Base-by-base conservation (phyloP, 2,329 filamentous ascomycete species). In the Aspergillus fructus region DNA sequence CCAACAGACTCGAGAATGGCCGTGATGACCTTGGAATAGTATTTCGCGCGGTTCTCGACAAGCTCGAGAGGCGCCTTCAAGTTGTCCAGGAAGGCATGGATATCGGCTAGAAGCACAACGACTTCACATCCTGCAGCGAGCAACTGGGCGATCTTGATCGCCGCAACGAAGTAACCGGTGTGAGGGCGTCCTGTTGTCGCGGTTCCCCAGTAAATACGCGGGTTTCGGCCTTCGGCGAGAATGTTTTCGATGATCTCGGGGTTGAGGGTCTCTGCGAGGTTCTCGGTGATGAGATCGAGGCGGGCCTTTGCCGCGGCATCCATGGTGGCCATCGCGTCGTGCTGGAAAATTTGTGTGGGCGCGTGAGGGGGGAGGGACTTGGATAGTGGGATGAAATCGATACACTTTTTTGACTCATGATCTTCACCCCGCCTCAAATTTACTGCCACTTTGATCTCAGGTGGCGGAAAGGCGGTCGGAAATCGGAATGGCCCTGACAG, bases 101-200 rank as follows among this genome's bases (percentile, higher is more conserved):
- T 83, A 63, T 90, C 77, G 23, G 76, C 75, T 3, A 94, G 85
- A 37, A 96, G 85, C 59, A 96, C 83, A 55, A 85, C 90, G 59
- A 96, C 86, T 59, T 92, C 85, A 78, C 91, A 96, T 39, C 89
- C 92, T 30, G 93, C 92, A 37, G 85, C 83, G 34, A 97, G 85
- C 68, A 96, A 86, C 73, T 97, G 89, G 40, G 91, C 92, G 61
- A 97, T 89, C 77, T 97, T 97, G 71, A 96, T 85, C 66, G 89
- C 88, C 5, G 92, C 88, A 9, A 94, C 89, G 40, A 49, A 51
- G 55, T 61, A 61, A 12, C 59, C 51, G 24, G 53, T 58, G 21
- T 58, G 56, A 15, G 46, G 55, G 30, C 55, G 56, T 27, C 43
- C 50, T 12, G 56, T 54, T 24, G 39, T 46, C 1, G 50, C 30